Evolutionary conservation across 2,329 filamentous ascomycete species (phyloP), one percentile per base, ranked within the genome.

Genomic region (Aaosphaeria pasadenensis): DNA sequence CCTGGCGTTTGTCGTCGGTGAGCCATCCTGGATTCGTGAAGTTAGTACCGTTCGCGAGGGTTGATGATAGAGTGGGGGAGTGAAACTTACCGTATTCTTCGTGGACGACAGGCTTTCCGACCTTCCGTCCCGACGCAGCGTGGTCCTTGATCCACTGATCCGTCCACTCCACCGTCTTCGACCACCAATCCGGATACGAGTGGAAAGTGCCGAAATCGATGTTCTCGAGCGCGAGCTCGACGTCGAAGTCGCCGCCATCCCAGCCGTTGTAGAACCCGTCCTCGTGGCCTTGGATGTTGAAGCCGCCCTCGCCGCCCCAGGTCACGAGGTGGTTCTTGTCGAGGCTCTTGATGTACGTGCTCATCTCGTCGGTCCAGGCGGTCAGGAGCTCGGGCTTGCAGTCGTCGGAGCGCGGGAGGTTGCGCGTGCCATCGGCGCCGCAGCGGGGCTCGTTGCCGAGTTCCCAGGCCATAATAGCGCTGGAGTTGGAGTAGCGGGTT

Each of bases 161-260:
- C 0, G 77, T 73, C 79, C 80, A 82, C 35, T 69, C 68, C 3
- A 75, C 66, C 0, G 75, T 79, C 71, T 79, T 80, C 48, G 59
- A 67, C 77, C 78, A 82, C 73, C 75, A 78, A 57, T 82, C 77
- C 0, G 80, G 78, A 58, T 82, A 82, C 0, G 74, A 73, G 61
- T 82, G 80, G 67, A 82, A 80, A 1, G 73, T 74, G 45, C 77
- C 77, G 48, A 80, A 82, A 63, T 82, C 79, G 41, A 82, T 71
- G 47, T 72, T 75, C 11, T 71, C 58, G 3, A 82, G 62, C 2
- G 68, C 54, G 5, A 80, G 58, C 58, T 81, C 78, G 42, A 70
- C 71, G 47, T 80, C 77, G 44, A 81, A 81, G 55, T 82, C 78
- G 28, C 77, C 74, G 4, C 79, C 79, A 49, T 82, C 77, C 6